These are phyloP conservation scores for Plasmodium knowlesi DNA, from an alignment of 169 alveolate genomes.

Conservation along the genomic window DNA sequence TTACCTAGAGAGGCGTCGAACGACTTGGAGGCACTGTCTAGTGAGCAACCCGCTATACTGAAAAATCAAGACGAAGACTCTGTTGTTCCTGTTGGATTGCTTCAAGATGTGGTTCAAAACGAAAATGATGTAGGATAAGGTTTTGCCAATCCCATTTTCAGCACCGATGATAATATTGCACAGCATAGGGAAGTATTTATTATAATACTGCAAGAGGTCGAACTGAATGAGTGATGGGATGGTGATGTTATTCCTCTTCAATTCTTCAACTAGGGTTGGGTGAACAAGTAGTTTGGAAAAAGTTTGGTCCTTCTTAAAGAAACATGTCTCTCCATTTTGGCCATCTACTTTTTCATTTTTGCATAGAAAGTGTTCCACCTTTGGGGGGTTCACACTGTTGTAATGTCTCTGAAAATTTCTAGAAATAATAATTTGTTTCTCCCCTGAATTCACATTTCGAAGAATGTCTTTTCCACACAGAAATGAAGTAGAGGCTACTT, in stretches of 20 bases:
- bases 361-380: conserved; percentile 29
- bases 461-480: background rate
- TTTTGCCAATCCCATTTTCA: conserved; percentile 73
- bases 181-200: conserved; percentile 10
- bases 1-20: conserved; percentile 36
- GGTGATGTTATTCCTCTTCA: conserved; percentile 34
- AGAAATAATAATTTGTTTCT: background rate
- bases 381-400: background rate
- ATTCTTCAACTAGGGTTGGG: conserved; percentile 23
- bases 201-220: conserved; percentile 55
- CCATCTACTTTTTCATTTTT: conserved; percentile 14
- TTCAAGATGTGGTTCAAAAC: conserved; percentile 43
- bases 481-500: background rate
- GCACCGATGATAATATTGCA: conserved; percentile 57
- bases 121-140: conserved; percentile 52
- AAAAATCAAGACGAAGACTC: conserved; percentile 18
- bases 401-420: background rate
- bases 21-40: conserved; percentile 34
- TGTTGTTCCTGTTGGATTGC: background rate
- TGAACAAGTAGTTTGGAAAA: conserved; percentile 46
- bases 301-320: conserved; percentile 39
- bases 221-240: conserved; percentile 45
- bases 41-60: conserved; percentile 37
- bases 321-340: conserved; percentile 9
- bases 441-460: conserved; percentile 8